Base-by-base conservation (phyloP, 2,329 filamentous ascomycete species). In the Monilinia polystroma region DNA sequence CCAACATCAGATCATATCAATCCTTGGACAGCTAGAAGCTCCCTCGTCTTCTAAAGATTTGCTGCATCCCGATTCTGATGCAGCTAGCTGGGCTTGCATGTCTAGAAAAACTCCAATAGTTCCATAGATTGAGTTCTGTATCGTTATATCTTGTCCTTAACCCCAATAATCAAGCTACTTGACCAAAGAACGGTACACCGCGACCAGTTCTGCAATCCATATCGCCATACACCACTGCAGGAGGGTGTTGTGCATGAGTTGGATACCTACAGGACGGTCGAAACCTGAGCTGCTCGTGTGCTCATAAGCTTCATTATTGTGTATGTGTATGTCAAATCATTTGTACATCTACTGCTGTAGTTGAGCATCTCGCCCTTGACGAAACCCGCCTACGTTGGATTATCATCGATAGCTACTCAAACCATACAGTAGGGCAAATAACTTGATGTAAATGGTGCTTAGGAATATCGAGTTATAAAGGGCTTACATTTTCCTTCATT, bases 1-100 rank as follows among this genome's bases (percentile, higher is more conserved):
- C 66, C 63, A 47, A 56, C 63, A 56, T 68, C 66, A 66, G 66
- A 69, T 69, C 59, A 68, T 68, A 35, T 47, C 55, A 62, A 57
- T 60, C 58, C 43, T 45, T 63, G 56, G 55, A 66, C 26, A 63
- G 62, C 45, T 59, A n/a, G 32, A 52, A 49, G 11, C 29, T 23
- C 23, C n/a, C 18, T 58, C 63, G 54, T 43, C 43, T 14, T 51
- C 26, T 43, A 49, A 59, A 26, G 41, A n/a, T 38, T 53, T 45
- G 51, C 51, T 54, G 32, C 60, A 35, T 45, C 32, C 52, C 62
- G 51, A 43, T 38, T 38, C 53, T 26, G n/a, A 63, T 63, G 47
- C 58, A 49, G 16, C 49, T 47, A 53, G 58, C 51, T 47, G 45
- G 43, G 23, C 41, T 32, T 43, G 66, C 45, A 56, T 51, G 26